Conservation (phyloP, 2,329 filamentous ascomycete species). For the Aspergillus amoenus region DNA sequence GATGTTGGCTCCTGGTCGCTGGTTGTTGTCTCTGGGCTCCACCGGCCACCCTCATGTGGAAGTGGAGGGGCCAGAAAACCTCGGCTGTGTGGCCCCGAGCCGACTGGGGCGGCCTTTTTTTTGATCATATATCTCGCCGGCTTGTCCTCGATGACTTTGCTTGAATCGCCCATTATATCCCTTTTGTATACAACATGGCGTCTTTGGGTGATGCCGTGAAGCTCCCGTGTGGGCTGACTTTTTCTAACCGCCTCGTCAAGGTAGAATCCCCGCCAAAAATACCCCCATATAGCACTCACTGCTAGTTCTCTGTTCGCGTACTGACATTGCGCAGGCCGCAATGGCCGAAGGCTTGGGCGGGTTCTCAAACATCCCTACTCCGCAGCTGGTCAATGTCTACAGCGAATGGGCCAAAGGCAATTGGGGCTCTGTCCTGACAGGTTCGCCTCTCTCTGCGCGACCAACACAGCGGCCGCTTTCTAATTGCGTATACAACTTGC, state of each 20-base stretch:
- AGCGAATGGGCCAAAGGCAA: constrained; percentile 49
- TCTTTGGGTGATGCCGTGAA: constrained; percentile 46
- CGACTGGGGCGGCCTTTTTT: background rate
- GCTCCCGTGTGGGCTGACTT: constrained; percentile 55
- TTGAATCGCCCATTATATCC: background rate
- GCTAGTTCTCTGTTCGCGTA: background rate
- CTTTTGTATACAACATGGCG: constrained; percentile 12
- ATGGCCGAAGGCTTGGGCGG: constrained; percentile 47
- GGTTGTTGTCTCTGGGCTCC: background rate
- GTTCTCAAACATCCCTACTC: constrained; percentile 45
- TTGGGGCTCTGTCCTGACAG: constrained; percentile 46
- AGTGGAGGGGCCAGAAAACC: background rate
- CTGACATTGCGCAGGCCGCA: constrained; percentile 39
- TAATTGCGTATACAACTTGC: background rate
- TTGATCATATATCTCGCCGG: background rate
- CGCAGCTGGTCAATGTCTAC: constrained; percentile 49
- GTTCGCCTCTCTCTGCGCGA: constrained; percentile 23
- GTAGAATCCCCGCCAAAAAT: constrained; percentile 13
- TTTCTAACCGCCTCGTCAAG: constrained; percentile 57
- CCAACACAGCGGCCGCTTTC: background rate
- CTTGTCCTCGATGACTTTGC: background rate
- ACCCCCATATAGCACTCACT: background rate
- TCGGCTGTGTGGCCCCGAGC: background rate
- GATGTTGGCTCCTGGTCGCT: background rate
- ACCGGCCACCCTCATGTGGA: background rate